phyloP scores from a whole-genome alignment of 2,329 filamentous ascomycete species.

The Xylariaceae sp. region DNA sequence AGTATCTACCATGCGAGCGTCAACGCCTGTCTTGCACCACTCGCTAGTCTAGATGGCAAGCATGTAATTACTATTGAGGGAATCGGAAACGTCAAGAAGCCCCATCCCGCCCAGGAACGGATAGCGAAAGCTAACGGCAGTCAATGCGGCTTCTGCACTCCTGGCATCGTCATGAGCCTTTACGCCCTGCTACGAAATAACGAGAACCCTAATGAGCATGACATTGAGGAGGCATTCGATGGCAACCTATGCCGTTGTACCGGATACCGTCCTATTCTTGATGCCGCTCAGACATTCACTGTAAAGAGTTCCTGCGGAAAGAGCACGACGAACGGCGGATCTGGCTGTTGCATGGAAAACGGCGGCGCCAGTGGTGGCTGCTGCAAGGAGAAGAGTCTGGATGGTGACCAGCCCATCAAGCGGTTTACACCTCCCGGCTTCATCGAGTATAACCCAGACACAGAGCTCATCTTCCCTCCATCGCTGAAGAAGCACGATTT shows the following conservation, averaged over 20 bases:
- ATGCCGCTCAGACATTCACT: slow-evolving; percentile 88
- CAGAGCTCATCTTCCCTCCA: slow-evolving; percentile 91
- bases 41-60: slow-evolving; percentile 92
- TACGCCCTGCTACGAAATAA: slow-evolving; percentile 91
- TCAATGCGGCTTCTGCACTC: slow-evolving; percentile 92
- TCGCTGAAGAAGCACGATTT: slow-evolving; percentile 76
- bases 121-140: slow-evolving; percentile 89
- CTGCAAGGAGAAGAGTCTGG: slow-evolving; percentile 58
- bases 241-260: slow-evolving; percentile 95
- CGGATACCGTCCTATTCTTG: slow-evolving; percentile 87
- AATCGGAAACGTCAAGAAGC: slow-evolving; percentile 79
- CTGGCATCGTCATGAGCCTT: slow-evolving; percentile 95
- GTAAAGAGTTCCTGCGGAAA: slow-evolving; percentile 48
- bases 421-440: slow-evolving; percentile 82
- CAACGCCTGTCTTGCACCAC: slow-evolving; percentile 89
- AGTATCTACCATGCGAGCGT: slow-evolving; percentile 94
- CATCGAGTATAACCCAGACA: slow-evolving; percentile 89
- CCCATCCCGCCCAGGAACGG: slow-evolving; percentile 85
- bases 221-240: slow-evolving; percentile 89
- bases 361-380: slow-evolving; percentile 50
- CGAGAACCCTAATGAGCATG: slow-evolving; percentile 67
- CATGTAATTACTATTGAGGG: slow-evolving; percentile 98
- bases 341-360: slow-evolving; percentile 68
- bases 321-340: slow-evolving; percentile 43
- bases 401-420: slow-evolving; percentile 52